Base-by-base conservation (phyloP, 805 yeast species). In the Sporopachydermia quercuum region DNA sequence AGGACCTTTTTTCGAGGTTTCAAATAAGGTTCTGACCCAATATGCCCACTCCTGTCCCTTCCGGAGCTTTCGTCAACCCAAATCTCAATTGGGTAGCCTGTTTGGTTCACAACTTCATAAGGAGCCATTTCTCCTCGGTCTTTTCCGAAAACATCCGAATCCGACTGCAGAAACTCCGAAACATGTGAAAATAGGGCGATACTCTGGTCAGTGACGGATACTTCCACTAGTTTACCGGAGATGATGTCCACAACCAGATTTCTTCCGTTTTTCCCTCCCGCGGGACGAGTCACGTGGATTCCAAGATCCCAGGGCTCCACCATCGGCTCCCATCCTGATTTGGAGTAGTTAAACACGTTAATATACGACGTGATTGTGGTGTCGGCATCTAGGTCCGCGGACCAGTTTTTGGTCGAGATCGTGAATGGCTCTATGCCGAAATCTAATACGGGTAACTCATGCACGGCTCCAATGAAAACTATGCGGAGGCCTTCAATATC, bases 271-370 rank as follows among this genome's bases (percentile, higher is more conserved):
- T 8, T 23, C 13, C 13, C 8, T 8, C 30, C 30, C 1, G 52
- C 43, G 0, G 59, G 58, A 40, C 70, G 71, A 1, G 82, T 65
- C 2, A 80, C 73, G 53, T 81, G 84, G 8, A 83, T 58, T 0
- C 84, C 76, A 39, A 89, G 63, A 4, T 84, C 78, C 82, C 94
- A 81, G 0, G 89, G 78, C 51, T 91, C 98, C 38, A 91, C 56
- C 37, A 91, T 62, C 0, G 98, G 96, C 51, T 91, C 97, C 97
- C 98, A 87, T 0, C 85, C 71, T 3, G 96, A 86, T 45, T 81
- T 74, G 0, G 96, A 73, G 55, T 87, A 87, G 55, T 86, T 86
- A 64, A 81, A 87, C 15, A 84, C 73, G 55, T 84, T 86, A 5
- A 81, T 70, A 44, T 63, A 71, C 1, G 85, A 67, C 44, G 74